These are phyloP conservation scores for Claviceps maximensis DNA, from an alignment of 2,329 filamentous ascomycete genomes.

Conservation along the genomic window DNA sequence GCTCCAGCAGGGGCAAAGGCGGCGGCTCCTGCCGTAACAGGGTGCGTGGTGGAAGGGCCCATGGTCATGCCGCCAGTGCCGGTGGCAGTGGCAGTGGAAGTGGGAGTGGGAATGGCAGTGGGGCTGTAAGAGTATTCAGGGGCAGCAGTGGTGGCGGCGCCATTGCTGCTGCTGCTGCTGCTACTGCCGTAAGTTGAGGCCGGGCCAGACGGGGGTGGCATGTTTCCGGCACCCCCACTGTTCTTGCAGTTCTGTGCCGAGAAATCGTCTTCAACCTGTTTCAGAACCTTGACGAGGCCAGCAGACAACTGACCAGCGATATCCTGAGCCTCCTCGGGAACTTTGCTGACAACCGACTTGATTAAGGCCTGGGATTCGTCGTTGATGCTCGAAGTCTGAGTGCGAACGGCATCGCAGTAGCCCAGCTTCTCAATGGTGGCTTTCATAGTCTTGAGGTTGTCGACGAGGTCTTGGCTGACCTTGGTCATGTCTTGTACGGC, in stretches of 20 bases:
- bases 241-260: constrained; percentile 16
- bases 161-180: background rate
- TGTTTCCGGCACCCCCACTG: constrained; percentile 1
- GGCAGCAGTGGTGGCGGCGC: background rate
- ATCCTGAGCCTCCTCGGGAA: constrained; percentile 14
- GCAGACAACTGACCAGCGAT: constrained; percentile 15
- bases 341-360: constrained; percentile 15
- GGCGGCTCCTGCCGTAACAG: constrained; percentile 1
- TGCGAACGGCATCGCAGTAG: constrained; percentile 14
- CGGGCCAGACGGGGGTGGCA: too few species aligned
- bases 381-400: constrained; percentile 13
- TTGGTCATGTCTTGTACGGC: constrained; percentile 12
- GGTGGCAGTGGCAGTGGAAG: background rate
- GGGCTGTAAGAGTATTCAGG: background rate
- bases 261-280: constrained; percentile 11
- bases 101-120: background rate
- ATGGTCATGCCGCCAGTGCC: constrained; percentile 1
- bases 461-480: constrained; percentile 11
- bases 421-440: constrained; percentile 13
- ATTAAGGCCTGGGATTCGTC: constrained; percentile 14
- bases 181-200: background rate
- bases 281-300: constrained; percentile 11
- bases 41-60: background rate
- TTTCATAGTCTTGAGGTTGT: constrained; percentile 14
- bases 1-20: background rate